Evolutionary conservation across 2,329 filamentous ascomycete species (phyloP).

Genomic region (Atkinsonella hypoxylon): DNA sequence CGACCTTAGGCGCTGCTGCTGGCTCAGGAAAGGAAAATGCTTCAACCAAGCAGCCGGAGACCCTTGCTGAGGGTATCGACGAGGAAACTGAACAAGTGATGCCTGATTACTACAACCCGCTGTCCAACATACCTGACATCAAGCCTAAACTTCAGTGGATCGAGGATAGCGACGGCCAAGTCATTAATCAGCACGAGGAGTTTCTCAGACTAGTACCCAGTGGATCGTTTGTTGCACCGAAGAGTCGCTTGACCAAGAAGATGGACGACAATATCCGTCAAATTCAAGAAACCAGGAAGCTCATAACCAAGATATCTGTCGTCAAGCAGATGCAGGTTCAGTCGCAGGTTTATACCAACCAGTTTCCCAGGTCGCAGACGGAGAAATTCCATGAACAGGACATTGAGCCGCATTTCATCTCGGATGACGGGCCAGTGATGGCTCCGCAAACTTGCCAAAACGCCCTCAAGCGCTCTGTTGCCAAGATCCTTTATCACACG

Average conservation of each 20-base stretch:
- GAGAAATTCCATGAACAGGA: conserved; percentile 82
- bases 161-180: conserved; percentile 78
- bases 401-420: conserved; percentile 77
- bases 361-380: conserved; percentile 92
- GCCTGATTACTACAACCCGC: conserved; percentile 87
- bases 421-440: conserved; percentile 81
- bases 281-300: conserved; percentile 92
- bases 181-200: conserved; percentile 79
- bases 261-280: conserved; percentile 87
- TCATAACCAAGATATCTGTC: conserved; percentile 91
- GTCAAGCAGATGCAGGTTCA: conserved; percentile 99
- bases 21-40: conserved; percentile 32
- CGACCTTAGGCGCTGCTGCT: conserved; percentile 24
- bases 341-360: conserved; percentile 93
- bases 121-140: conserved; percentile 78
- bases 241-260: conserved; percentile 61
- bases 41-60: conserved; percentile 47
- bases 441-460: conserved; percentile 70
- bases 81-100: conserved; percentile 73
- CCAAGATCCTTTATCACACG: conserved; percentile 89
- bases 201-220: conserved; percentile 66
- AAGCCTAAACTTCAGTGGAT: conserved; percentile 70
- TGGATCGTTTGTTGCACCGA: conserved; percentile 63
- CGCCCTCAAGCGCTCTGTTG: conserved; percentile 79
- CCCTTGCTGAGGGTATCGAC: conserved; percentile 89